Evolutionary conservation across 495 filamentous ascomycete species (phyloP), one percentile per base, ranked within the genome.

Genomic region (Evernia prunastri): DNA sequence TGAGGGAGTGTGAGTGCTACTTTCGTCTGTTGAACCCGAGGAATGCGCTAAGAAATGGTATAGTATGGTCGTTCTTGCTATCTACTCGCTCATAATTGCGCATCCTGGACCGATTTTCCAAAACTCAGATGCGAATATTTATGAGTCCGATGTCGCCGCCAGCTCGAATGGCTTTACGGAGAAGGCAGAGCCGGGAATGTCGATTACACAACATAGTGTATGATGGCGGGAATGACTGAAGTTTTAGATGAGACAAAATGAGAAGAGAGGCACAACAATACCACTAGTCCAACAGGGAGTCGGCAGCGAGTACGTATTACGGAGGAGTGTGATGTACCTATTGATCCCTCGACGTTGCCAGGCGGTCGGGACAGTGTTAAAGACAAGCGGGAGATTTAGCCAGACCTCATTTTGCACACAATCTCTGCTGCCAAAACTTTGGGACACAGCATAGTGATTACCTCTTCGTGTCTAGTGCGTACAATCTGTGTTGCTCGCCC

Each of bases 1-100:
- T n/a, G 81, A 84, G 54, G 76, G 79, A 63, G 77, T 81, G 70
- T 77, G 59, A 71, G 76, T 72, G 12, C 51, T 49, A 15, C 31
- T 49, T n/a, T 7, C 33, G 18, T 31, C 27, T 8, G 23, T 31
- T 7, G 20, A 18, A 31, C 49, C 33, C 37, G 4, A 54, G 49
- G 20, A n/a, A 31, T 58, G 43, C 43, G 29, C 45, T 69, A 61
- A 59, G 56, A 42, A 20, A 33, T 1, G 27, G 18, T 39, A 18
- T 31, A 67, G 67, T n/a, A 65, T 75, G 42, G 61, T 72, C 39
- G 51, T 69, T 29, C 42, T 74, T 33, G 68, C 73, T n/a, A 64
- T 68, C 25, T 64, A 67, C 42, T 60, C 61, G 6, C 68, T 76
- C 17, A 64, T 53, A n/a, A 60, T 74, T 25, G 73, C 66, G 23